Base-by-base conservation (phyloP, 169 alveolate genomes). In the Eimeria necatrix region DNA sequence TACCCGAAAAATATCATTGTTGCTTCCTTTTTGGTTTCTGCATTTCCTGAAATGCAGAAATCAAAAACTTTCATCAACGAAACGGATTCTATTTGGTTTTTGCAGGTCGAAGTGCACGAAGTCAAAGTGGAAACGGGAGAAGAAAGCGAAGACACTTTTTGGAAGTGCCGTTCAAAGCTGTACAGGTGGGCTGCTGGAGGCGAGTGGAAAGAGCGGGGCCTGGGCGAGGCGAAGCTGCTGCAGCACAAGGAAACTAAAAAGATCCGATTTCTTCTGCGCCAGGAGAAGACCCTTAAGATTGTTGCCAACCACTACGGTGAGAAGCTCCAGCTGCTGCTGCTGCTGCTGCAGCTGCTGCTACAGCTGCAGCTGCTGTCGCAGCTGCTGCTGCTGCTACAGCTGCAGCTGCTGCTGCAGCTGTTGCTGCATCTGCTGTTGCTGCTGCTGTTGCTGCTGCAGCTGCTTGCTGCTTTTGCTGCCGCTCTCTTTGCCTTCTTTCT, bases 141-240 rank as follows among this genome's bases (percentile, higher is more conserved):
- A 94, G 99, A 99, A 95, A 98, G 98, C 78, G 99, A 98, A 94
- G 99, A 98, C 48, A 97, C 97, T 87, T 98, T 99, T 95, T 99
- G 98, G 99, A 98, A 98, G 73, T 98, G 96, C 48, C 95, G 99
- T 70, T 98, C 99, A 51, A 99, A 98, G 96, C 97, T 99, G 88
- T 99, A 98, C 96, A 97, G 99, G 87, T 98, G 98, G 98, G 85
- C 97, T 16, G 97, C 93, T 61, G 96, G 97, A 0, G 99, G 98
- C 20, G 99, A 99, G 95, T 99, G 99, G 99, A 99, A 99, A 96
- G 99, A 99, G 96, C 96, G 99, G 73, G 99, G 99, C 41, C 97
- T 99, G 26, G 99, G 99, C 0, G 99, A 99, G 78, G 97, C 99
- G 46, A 99, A 98, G 96, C 97, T 99, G 89, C 97, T 99, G 95